Evolutionary conservation across 345 rosid species (phyloP), one percentile per base, ranked within the genome.

Genomic region (Durio zibethinus): DNA sequence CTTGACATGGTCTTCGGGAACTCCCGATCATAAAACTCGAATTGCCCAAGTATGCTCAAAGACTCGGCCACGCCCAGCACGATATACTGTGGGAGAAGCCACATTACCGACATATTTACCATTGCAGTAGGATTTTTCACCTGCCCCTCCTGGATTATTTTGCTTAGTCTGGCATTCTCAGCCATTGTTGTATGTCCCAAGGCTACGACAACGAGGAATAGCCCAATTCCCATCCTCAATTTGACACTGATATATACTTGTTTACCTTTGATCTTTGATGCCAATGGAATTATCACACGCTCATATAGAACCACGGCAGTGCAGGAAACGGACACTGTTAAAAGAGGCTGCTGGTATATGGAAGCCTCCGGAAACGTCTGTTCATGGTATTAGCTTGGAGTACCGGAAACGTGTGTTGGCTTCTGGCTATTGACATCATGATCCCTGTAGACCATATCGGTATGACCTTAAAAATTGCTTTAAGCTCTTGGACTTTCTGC

Each of bases 261-360:
- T 11, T 16, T 88, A 5, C 90, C 89, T 61, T 62, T 83, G 60
- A 91, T 74, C 80, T 84, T 93, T 27, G 97, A 91, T 45, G 89
- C 92, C 67, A 85, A 43, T n/a, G 98, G 97, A 73, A 90, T 82
- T 57, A 92, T 77, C 0, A 77, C 88, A n/a, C 95, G 93, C 66
- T 94, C 95, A 45, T 94, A 94, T 23, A 94, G 72, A 64, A 85
- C 38, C 38, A 36, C 38, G 38, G 5, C 38, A 3, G 38, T 36
- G 38, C 38, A 5, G 5, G 4, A 36, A 36, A 36, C 38, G 5
- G 5, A 79, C 8, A 83, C 79, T 1, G 66, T 15, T 53, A 77
- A 84, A 84, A 7, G 89, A 87, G 36, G 76, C 88, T 15, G 92
- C 72, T 0, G 88, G 86, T 62, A 85, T 78, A 35, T 74, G 47